Base-by-base conservation (phyloP, 139 green algal genomes). In the Pleodorina starrii region DNA sequence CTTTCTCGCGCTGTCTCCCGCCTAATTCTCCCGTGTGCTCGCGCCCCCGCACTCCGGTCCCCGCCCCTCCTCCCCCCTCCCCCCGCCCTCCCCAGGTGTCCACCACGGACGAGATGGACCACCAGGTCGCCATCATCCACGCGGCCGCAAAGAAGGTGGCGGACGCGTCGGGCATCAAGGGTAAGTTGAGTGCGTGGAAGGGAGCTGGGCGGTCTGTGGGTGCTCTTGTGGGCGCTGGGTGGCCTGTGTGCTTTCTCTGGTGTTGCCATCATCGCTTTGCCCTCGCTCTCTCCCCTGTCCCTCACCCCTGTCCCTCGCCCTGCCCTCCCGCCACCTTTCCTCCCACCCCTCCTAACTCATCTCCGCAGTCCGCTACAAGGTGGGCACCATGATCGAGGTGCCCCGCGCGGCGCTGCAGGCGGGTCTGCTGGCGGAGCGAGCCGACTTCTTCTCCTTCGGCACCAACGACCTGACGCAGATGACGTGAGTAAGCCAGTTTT, bases 381-480 rank as follows among this genome's bases (percentile, higher is more conserved):
- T 97, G 3, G 97, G 97, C 77, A 98, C 97, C 40, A 98, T 98
- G 97, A 98, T 98, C 76, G 96, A 98, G 92, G 90, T 98, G 44
- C 97, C 97, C 0, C 93, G 97, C 46, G 97, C 93, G 44, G 94
- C 94, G 38, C 93, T 98, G 60, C 83, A 94, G 21, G 95, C 97
- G 7, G 94, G 92, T 32, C 72, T 96, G 54, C 94, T 99, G 54
- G 97, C 97, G 9, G 59, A 92, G 60, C 90, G 92, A 48, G 95
- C 97, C 17, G 94, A 97, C 42, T 99, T 99, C 91, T 99, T 99
- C 94, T 96, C 90, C 44, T 96, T 99, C 88, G 97, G 97, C 69
- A 97, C 96, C 74, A 99, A 99, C 92, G 97, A 99, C 89, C 93
- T 99, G 27, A 99, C 97, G 16, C 97, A 99, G 93, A 96, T 96